Percentiles rank a stretch among this genome's conserved stretches.
Evolutionary conservation across 495 filamentous ascomycete species (phyloP).

Genomic region (Xylaria acuta): DNA sequence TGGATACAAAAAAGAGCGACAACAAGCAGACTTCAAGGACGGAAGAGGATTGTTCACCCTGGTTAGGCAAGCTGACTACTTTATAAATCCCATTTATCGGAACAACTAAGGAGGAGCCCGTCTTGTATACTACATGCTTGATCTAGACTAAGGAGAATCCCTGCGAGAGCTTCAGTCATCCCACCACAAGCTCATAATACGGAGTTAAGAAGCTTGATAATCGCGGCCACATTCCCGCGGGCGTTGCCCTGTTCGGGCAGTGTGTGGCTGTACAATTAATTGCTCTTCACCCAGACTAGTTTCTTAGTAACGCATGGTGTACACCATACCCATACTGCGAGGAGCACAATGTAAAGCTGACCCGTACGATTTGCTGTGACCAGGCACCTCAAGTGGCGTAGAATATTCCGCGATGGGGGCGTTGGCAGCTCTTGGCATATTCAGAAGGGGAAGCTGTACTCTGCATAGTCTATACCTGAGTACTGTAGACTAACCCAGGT

Average conservation of each 20-base stretch:
- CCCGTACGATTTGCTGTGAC: background rate
- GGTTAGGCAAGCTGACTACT: background rate
- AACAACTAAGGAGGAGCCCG: background rate
- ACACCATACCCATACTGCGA: background rate
- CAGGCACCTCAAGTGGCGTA: background rate
- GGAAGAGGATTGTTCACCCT: background rate
- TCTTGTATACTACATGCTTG: constrained; percentile 12
- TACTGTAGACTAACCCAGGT: background rate
- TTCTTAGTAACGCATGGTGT: background rate
- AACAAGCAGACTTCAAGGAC: constrained; percentile 7
- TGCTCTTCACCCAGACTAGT: background rate
- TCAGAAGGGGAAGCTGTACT: constrained; percentile 3
- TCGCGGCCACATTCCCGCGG: background rate
- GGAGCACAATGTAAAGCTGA: background rate
- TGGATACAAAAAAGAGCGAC: constrained; percentile 15
- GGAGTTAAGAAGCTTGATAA: constrained; percentile 9
- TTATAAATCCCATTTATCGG: constrained; percentile 10
- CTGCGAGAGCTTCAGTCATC: constrained; percentile 21
- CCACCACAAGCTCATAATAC: background rate
- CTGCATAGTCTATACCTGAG: constrained; percentile 6
- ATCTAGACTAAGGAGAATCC: background rate
- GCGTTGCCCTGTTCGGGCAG: background rate
- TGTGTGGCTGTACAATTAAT: background rate
- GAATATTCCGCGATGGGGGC: background rate
- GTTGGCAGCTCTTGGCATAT: background rate